phyloP scores from a whole-genome alignment of 768 basidiomycete species.

The Tubosaeta brunneosetosa region DNA sequence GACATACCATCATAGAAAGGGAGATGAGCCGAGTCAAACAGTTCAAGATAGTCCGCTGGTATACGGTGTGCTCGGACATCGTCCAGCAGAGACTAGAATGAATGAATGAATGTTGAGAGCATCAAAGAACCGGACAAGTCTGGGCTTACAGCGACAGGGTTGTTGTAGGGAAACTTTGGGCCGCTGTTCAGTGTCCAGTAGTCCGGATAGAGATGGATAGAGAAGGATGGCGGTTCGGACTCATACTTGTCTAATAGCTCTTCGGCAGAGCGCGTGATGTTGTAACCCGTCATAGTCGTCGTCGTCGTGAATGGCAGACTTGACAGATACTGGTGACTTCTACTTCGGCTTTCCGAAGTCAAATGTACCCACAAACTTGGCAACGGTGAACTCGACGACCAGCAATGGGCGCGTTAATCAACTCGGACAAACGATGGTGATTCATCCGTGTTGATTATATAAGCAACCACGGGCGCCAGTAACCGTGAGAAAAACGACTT shows the following conservation, averaged over 20 bases:
- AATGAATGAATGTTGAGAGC: constrained; percentile 2
- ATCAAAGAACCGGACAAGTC: background rate
- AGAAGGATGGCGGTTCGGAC: constrained; percentile 64
- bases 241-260: constrained; percentile 57
- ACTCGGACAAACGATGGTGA: background rate
- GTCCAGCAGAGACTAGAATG: constrained; percentile 65
- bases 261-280: constrained; percentile 59
- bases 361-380: background rate
- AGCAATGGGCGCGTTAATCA: constrained; percentile 20
- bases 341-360: background rate
- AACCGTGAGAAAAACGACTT: constrained; percentile 18
- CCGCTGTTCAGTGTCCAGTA: constrained; percentile 81
- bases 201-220: constrained; percentile 72
- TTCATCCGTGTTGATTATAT: constrained; percentile 14
- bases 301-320: background rate
- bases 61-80: constrained; percentile 80
- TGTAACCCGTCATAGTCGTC: constrained; percentile 62
- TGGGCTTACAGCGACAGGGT: constrained; percentile 58
- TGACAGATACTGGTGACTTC: background rate
- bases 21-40: constrained; percentile 67
- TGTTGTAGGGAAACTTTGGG: constrained; percentile 77
- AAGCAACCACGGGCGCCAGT: constrained; percentile 7
- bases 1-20: constrained; percentile 80
- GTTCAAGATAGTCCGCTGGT: constrained; percentile 79
- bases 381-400: background rate